These are phyloP conservation scores for Rauvolfia tetraphylla DNA, from an alignment of 257 asterid species.

Conservation along the genomic window DNA sequence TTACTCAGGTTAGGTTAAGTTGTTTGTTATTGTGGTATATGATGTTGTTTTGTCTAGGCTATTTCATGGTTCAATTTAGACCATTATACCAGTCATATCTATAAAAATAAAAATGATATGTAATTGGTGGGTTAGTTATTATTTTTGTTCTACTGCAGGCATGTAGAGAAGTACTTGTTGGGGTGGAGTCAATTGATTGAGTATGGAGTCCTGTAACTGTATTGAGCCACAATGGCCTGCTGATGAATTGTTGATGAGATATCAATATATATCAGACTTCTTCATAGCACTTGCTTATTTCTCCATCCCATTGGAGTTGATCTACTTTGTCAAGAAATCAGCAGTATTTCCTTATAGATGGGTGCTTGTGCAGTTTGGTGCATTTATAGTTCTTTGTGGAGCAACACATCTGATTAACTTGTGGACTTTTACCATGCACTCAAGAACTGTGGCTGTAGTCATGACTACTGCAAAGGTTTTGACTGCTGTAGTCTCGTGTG, in stretches of 20 bases:
- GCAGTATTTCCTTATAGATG: conserved; percentile 96
- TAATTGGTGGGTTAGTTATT: background rate
- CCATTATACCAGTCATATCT: background rate
- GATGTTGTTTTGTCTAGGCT: background rate
- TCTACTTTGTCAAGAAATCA: conserved; percentile 93
- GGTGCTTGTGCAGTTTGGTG: conserved; percentile 99
- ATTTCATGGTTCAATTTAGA: background rate
- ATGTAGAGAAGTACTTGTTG: conserved; percentile 18
- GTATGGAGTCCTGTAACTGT: conserved; percentile 84
- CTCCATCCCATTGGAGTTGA: conserved; percentile 92
- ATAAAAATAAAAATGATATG: background rate
- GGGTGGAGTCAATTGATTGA: conserved; percentile 14
- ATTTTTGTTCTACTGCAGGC: conserved; percentile 30
- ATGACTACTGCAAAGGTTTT: conserved; percentile 76
- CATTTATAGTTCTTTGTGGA: conserved; percentile 96
- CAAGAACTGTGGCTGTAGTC: conserved; percentile 84
- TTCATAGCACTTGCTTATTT: conserved; percentile 98
- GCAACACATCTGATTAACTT: conserved; percentile 90
- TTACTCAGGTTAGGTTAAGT: background rate
- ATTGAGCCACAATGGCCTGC: conserved; percentile 92
- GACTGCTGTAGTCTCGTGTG: conserved; percentile 95
- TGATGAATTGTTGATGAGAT: conserved; percentile 88
- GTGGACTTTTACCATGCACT: conserved; percentile 81
- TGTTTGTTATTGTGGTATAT: background rate
- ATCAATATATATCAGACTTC: conserved; percentile 93